Evolutionary conservation across 2,329 filamentous ascomycete species (phyloP).

Genomic region (Fusarium buharicum): DNA sequence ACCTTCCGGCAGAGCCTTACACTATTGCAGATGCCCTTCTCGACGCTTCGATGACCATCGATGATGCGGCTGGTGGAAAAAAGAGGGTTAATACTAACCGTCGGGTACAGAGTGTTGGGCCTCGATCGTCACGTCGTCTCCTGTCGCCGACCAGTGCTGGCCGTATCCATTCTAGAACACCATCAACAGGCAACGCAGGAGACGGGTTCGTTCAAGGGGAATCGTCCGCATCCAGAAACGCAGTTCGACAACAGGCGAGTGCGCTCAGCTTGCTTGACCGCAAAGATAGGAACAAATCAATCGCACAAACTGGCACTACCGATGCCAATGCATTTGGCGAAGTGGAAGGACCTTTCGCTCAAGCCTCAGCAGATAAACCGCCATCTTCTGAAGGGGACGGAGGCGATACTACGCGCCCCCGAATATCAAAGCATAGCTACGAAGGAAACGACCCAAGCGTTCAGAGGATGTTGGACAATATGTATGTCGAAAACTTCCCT

Average conservation of each 20-base stretch:
- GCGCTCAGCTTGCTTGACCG: conserved; percentile 69
- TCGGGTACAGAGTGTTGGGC: conserved; percentile 53
- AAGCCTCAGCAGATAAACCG: conserved; percentile 42
- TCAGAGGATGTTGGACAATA: conserved; percentile 79
- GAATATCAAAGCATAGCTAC: conserved; percentile 79
- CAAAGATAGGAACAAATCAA: conserved; percentile 67
- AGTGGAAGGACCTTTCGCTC: conserved; percentile 66
- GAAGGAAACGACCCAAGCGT: conserved; percentile 79
- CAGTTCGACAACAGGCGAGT: conserved; percentile 67
- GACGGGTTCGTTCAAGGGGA: conserved; percentile 55
- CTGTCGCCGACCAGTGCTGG: conserved; percentile 48
- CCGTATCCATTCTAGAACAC: conserved; percentile 53
- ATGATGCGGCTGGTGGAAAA: conserved; percentile 69
- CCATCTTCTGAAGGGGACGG: conserved; percentile 41
- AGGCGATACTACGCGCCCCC: conserved; percentile 51
- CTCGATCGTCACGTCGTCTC: conserved; percentile 45
- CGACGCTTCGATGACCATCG: conserved; percentile 90
- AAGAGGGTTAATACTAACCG: conserved; percentile 64
- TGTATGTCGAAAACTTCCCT: conserved; percentile 79
- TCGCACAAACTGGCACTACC: conserved; percentile 68
- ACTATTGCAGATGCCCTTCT: conserved; percentile 91
- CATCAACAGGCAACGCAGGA: conserved; percentile 47
- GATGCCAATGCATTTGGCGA: conserved; percentile 69
- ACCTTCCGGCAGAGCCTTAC: conserved; percentile 61
- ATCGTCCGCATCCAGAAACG: conserved; percentile 56